These are phyloP conservation scores for Penicillium decumbens DNA, from an alignment of 2,329 filamentous ascomycete genomes.

Conservation along the genomic window DNA sequence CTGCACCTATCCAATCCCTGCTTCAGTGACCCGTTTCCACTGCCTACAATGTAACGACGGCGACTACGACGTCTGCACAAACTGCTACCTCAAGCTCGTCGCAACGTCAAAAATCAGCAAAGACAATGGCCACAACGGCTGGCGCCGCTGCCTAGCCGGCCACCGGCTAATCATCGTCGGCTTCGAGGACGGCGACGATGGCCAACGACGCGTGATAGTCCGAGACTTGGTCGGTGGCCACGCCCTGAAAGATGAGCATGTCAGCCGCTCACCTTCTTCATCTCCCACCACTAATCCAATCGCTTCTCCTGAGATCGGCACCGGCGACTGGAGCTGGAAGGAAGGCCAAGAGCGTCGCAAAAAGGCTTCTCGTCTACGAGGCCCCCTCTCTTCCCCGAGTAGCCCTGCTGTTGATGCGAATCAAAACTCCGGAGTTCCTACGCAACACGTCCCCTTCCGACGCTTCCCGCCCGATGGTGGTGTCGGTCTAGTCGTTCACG, in stretches of 20 bases:
- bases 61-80: constrained; percentile 80
- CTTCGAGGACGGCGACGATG: constrained; percentile 65
- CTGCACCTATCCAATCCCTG: constrained; percentile 67
- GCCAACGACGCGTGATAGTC: constrained; percentile 63
- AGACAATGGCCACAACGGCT: constrained; percentile 74
- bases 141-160: constrained; percentile 73
- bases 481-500: constrained; percentile 58
- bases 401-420: background rate
- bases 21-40: constrained; percentile 68
- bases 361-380: constrained; percentile 34
- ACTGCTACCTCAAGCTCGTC: constrained; percentile 69
- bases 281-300: constrained; percentile 25
- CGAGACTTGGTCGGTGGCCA: constrained; percentile 73
- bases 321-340: constrained; percentile 43
- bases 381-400: constrained; percentile 8
- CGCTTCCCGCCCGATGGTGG: constrained; percentile 73
- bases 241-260: constrained; percentile 59
- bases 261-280: constrained; percentile 24
- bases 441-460: constrained; percentile 13
- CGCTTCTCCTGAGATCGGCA: constrained; percentile 25
- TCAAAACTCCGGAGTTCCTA: constrained; percentile 15
- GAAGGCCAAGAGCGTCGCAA: constrained; percentile 38
- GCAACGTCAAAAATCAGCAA: constrained; percentile 60
- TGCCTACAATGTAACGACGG: constrained; percentile 72
- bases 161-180: constrained; percentile 81